Evolutionary conservation across 176 grass and related monocot species (phyloP).

Genomic region (Eragrostis nindensis): DNA sequence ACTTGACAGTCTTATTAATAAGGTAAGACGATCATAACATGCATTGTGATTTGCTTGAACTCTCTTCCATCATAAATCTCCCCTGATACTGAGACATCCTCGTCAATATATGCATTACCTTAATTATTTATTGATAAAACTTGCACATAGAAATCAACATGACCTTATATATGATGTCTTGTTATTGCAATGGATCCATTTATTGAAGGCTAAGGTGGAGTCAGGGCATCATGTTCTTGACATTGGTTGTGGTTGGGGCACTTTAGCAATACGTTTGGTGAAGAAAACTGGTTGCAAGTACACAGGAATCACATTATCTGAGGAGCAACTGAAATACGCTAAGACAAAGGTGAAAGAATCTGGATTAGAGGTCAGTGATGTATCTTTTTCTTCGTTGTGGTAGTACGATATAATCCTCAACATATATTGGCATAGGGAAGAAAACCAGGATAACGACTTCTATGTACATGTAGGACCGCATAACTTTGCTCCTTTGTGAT

Average conservation of each 20-base stretch:
- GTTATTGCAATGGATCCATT: background rate
- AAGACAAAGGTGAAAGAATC: constrained; percentile 71
- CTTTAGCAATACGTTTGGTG: constrained; percentile 71
- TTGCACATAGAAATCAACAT: background rate
- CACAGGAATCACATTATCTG: constrained; percentile 83
- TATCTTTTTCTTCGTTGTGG: background rate
- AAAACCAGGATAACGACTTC: background rate
- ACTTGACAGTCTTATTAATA: constrained; percentile 74
- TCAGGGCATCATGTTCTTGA: constrained; percentile 80
- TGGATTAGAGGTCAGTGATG: constrained; percentile 60
- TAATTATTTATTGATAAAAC: background rate
- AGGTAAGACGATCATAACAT: constrained; percentile 44
- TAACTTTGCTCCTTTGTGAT: constrained; percentile 77
- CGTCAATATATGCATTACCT: background rate
- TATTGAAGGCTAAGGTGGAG: constrained; percentile 68
- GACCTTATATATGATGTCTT: constrained; percentile 12
- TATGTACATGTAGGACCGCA: constrained; percentile 46
- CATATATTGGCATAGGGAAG: background rate
- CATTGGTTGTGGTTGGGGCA: constrained; percentile 87
- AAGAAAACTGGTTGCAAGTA: constrained; percentile 86
- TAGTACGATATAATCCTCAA: background rate
- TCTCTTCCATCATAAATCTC: background rate
- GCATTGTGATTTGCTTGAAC: background rate
- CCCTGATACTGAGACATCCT: background rate
- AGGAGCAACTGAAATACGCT: constrained; percentile 75